Conservation (phyloP, 305 asterid species). For the Fraxinus albicans region DNA sequence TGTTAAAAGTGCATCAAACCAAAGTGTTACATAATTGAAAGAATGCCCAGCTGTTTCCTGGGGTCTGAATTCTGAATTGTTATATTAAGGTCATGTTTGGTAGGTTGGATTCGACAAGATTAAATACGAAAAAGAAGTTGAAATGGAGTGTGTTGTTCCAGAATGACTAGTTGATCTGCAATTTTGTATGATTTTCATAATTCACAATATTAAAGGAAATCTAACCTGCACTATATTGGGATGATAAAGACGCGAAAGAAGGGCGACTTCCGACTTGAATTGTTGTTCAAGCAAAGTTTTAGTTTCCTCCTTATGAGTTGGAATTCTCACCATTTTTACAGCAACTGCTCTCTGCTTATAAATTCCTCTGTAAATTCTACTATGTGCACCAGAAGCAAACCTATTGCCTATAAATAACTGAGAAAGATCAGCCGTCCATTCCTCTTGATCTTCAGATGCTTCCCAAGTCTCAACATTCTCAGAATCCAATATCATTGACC, state of each 20-base stretch:
- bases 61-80: neutral
- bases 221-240: conserved; percentile 82
- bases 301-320: conserved; percentile 71
- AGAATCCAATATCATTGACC: conserved; percentile 91
- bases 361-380: conserved; percentile 93
- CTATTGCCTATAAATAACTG: conserved; percentile 89
- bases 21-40: neutral
- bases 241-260: conserved; percentile 83
- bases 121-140: neutral
- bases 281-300: conserved; percentile 77
- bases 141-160: neutral
- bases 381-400: conserved; percentile 93
- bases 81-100: neutral
- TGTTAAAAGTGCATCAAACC: neutral
- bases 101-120: neutral
- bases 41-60: too few species aligned
- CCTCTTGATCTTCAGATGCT: conserved; percentile 67
- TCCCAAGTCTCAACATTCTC: conserved; percentile 86
- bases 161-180: neutral
- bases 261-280: conserved; percentile 79
- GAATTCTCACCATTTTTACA: conserved; percentile 87
- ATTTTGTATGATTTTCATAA: neutral
- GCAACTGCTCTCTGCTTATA: conserved; percentile 93
- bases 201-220: neutral
- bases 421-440: conserved; percentile 95